Evolutionary conservation across 495 filamentous ascomycete species (phyloP), one percentile per base, ranked within the genome.

Genomic region (Hyaloscypha variabilis): DNA sequence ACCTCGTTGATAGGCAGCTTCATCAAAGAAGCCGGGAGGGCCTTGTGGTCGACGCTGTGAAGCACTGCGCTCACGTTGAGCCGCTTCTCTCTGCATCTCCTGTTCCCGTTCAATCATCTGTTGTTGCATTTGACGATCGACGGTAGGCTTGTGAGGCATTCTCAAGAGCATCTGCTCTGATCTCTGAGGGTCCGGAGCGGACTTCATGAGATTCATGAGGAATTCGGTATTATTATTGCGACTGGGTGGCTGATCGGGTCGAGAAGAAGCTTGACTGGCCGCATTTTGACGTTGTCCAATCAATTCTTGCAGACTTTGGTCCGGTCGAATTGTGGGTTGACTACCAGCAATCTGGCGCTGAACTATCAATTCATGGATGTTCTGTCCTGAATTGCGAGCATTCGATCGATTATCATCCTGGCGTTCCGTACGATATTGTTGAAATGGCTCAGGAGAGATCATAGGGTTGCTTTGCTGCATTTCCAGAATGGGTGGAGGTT

Each of bases 191-290:
- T 84, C 82, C 0, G 81, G 77, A 8, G 74, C 72, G 31, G 73
- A 69, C 42, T 78, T 79, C 83, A 86, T 85, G 3, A 86, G 75
- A 34, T 75, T 76, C 74, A 86, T 84, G 39, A 86, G 77, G 60
- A 85, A 86, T 52, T 84, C 83, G 17, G 79, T 76, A 54, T 85
- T 81, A 66, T 72, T 79, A 67, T 82, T 83, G 42, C 69, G 77
- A 58, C 73, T 76, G n/a, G 71, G 55, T 72, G 69, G 8, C 69
- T 65, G 67, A 70, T 78, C 64, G 75, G 81, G 53, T 75, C 75
- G 26, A 66, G 71, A 29, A 75, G 81, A 64, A 59, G 69, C 50
- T 58, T 80, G 82, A 68, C 63, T 79, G 11, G 77, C 67, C 2
- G 79, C 64, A 30, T 75, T 74, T 54, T 81, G 80, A 21, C 82